Percentiles rank a stretch among this genome's conserved stretches.
Conservation (phyloP, 495 filamentous ascomycete genomes). For the Penicillium cosmopolitanum region DNA sequence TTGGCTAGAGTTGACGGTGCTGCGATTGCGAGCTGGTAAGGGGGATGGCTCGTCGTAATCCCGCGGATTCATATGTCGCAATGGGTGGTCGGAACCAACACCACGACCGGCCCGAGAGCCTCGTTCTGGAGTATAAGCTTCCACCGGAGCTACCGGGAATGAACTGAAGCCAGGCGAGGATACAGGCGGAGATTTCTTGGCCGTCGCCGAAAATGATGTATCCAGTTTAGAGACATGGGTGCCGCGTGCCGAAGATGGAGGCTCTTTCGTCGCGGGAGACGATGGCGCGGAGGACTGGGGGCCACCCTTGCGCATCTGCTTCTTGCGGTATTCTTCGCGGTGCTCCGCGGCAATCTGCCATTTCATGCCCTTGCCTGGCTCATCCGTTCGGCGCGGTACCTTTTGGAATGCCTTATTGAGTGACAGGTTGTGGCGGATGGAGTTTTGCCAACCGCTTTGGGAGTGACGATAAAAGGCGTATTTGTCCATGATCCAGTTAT, state of each 20-base stretch:
- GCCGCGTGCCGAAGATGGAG: constrained; percentile 31
- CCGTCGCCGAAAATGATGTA: constrained; percentile 41
- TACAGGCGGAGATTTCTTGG: constrained; percentile 58
- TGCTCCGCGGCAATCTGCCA: constrained; percentile 86
- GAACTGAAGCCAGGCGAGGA: constrained; percentile 52
- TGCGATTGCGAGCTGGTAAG: constrained; percentile 54
- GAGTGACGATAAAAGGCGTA: constrained; percentile 91
- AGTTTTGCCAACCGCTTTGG: constrained; percentile 93
- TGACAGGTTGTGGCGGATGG: constrained; percentile 94
- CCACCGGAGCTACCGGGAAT: constrained; percentile 50
- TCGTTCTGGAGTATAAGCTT: constrained; percentile 52
- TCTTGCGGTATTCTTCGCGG: constrained; percentile 75
- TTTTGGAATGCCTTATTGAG: constrained; percentile 92
- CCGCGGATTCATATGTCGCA: constrained; percentile 38
- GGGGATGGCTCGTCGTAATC: constrained; percentile 60
- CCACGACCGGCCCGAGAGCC: constrained; percentile 45
- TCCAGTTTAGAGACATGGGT: constrained; percentile 43
- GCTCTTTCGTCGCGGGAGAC: constrained; percentile 49
- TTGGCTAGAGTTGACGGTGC: constrained; percentile 33
- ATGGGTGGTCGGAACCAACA: constrained; percentile 36
- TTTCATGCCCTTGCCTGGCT: constrained; percentile 98
- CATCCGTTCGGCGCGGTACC: constrained; percentile 85
- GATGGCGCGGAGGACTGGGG: constrained; percentile 52
- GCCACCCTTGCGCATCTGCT: constrained; percentile 52
- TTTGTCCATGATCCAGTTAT: constrained; percentile 82